A percentile compares a stretch with the other conserved stretches of the same genome.
Conservation (phyloP, 169 alveolate species). For the Miamiensis avidus region DNA sequence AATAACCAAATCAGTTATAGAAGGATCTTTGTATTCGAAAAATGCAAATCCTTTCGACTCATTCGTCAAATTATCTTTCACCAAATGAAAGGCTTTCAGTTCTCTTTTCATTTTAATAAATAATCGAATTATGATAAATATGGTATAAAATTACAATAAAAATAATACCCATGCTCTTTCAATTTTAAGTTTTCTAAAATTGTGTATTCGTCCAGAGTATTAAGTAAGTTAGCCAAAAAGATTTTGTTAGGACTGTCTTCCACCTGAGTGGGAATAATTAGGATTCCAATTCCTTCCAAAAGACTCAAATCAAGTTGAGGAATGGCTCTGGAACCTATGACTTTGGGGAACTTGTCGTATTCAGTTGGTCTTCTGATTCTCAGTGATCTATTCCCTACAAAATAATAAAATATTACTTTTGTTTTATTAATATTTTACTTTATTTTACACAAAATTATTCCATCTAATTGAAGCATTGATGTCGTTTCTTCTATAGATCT, state of each 20-base stretch:
- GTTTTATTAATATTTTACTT: not conserved
- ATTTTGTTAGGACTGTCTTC: slow-evolving; percentile 23
- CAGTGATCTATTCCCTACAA: slow-evolving; percentile 17
- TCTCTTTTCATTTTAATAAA: slow-evolving; percentile 1
- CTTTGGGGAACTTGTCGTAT: slow-evolving; percentile 26
- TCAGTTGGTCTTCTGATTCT: slow-evolving; percentile 33
- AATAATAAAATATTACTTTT: not conserved
- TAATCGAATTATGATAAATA: not conserved
- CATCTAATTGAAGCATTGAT: slow-evolving; percentile 14
- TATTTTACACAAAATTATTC: slow-evolving; percentile 7
- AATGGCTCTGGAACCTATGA: not conserved
- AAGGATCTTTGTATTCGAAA: slow-evolving; percentile 22
- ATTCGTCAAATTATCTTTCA: slow-evolving; percentile 19
- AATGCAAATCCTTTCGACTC: slow-evolving; percentile 24
- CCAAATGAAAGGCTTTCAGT: slow-evolving; percentile 27
- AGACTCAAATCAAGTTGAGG: slow-evolving; percentile 5
- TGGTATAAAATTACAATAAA: not conserved
- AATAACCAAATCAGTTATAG: slow-evolving; percentile 5
- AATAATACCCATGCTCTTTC: slow-evolving; percentile 18
- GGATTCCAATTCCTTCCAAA: slow-evolving; percentile 14
- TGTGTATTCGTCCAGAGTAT: slow-evolving; percentile 9
- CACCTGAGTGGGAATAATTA: slow-evolving; percentile 18
- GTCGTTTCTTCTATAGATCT: slow-evolving; percentile 26
- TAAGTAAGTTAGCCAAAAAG: slow-evolving; percentile 20
- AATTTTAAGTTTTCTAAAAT: slow-evolving; percentile 18